Conservation (phyloP, 2,329 filamentous ascomycete species). For the Colletotrichum coccodes region DNA sequence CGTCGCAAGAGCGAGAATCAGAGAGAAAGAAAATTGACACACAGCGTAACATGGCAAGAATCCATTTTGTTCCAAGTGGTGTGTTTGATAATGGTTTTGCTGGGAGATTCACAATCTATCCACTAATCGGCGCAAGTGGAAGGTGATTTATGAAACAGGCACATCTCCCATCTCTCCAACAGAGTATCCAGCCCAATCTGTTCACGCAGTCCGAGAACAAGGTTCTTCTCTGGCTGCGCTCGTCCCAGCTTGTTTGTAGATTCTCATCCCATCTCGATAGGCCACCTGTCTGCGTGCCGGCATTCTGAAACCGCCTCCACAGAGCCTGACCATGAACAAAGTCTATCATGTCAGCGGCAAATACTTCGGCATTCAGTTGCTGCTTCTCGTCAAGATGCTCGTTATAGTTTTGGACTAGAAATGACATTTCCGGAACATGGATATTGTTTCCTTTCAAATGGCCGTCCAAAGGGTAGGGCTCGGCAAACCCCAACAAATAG, state of each 20-base stretch:
- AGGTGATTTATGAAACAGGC: neutral
- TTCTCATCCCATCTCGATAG: conserved; percentile 1
- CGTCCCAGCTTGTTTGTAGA: neutral
- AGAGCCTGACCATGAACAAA: conserved; percentile 47
- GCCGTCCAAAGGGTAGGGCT: conserved; percentile 57
- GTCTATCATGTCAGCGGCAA: conserved; percentile 48
- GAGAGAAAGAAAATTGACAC: too few species aligned
- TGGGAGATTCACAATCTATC: too few species aligned
- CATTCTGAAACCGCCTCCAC: conserved; percentile 5
- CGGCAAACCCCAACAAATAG: conserved; percentile 51
- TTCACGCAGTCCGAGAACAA: neutral
- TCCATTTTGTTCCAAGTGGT: too few species aligned
- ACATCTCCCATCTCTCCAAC: neutral
- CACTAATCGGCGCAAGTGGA: too few species aligned
- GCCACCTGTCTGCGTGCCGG: neutral
- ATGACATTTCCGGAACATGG: conserved; percentile 57
- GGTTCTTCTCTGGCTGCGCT: neutral
- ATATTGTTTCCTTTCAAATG: conserved; percentile 48
- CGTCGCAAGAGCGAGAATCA: too few species aligned
- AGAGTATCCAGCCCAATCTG: neutral
- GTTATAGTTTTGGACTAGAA: conserved; percentile 57
- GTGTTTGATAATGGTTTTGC: too few species aligned
- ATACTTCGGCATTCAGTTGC: conserved; percentile 40
- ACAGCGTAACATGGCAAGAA: too few species aligned
- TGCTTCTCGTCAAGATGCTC: conserved; percentile 47